Conservation (phyloP, 805 yeast species). For the Trichomonascus vanleenenianus region DNA sequence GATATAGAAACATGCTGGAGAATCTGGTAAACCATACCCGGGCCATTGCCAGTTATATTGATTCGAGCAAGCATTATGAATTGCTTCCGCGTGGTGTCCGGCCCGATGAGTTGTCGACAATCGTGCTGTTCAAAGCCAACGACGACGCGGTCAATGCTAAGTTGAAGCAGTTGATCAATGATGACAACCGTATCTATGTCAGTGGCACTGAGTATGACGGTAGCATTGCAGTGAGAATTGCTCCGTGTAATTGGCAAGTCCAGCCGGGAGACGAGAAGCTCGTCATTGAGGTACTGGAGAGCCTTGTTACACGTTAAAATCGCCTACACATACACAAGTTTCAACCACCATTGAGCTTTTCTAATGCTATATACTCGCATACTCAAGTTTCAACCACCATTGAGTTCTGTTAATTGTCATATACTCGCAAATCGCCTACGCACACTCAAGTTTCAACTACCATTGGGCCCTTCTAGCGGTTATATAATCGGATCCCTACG, state of each 20-base stretch:
- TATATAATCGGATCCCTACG: too few relatives aligned
- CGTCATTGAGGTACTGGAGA: slow-evolving; percentile 7
- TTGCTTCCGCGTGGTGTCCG: slow-evolving; percentile 8
- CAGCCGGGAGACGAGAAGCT: slow-evolving; percentile 5
- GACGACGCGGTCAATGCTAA: slow-evolving; percentile 5
- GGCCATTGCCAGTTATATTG: slow-evolving; percentile 11
- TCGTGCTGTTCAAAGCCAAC: slow-evolving; percentile 18
- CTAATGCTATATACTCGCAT: too few relatives aligned
- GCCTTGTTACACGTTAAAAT: slow-evolving; percentile 13
- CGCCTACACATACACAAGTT: too few relatives aligned
- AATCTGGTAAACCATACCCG: slow-evolving; percentile 11
- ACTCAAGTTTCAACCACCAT: too few relatives aligned
- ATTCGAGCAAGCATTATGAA: slow-evolving; percentile 10
- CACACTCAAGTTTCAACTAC: too few relatives aligned
- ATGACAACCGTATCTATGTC: slow-evolving; percentile 13
- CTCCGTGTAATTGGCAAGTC: slow-evolving; percentile 18
- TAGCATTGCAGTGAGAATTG: slow-evolving; percentile 17
- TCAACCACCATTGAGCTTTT: too few relatives aligned
- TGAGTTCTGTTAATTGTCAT: too few relatives aligned
- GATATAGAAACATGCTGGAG: slow-evolving; percentile 14
- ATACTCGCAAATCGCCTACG: too few relatives aligned
- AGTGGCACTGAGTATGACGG: slow-evolving; percentile 18
- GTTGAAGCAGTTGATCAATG: slow-evolving; percentile 13
- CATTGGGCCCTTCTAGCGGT: too few relatives aligned
- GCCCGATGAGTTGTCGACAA: slow-evolving; percentile 7